Percentiles rank a stretch among this genome's conserved stretches.
phyloP scores from a whole-genome alignment of 768 basidiomycete species.

The Ramaria rubella region DNA sequence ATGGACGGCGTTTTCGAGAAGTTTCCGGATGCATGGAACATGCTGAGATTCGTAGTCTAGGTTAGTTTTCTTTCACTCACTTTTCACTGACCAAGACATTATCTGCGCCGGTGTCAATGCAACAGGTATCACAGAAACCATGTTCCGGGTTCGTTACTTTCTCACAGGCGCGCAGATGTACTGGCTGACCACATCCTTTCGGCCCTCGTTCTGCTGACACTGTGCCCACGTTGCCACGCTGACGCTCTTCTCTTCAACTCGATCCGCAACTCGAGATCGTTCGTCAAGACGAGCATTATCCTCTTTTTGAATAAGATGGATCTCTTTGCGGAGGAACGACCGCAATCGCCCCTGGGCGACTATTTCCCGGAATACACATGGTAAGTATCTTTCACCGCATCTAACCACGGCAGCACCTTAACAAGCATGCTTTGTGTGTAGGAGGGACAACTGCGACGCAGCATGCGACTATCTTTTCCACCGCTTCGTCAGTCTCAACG shows the following conservation, averaged over 20 bases:
- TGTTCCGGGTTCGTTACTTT: slow-evolving; percentile 52
- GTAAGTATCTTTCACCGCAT: not conserved
- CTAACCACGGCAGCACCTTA: not conserved
- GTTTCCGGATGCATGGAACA: no score
- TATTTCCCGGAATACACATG: slow-evolving; percentile 44
- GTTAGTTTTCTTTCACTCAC: no score
- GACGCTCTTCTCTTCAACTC: slow-evolving; percentile 80
- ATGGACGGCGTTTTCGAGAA: no score
- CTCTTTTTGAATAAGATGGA: slow-evolving; percentile 69
- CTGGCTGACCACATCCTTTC: not conserved
- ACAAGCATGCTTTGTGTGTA: not conserved
- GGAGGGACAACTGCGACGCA: slow-evolving; percentile 77
- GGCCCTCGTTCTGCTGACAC: not conserved
- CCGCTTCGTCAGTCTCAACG: slow-evolving; percentile 82
- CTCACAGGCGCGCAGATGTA: not conserved
- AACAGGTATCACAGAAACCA: slow-evolving; percentile 96
- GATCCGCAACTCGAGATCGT: slow-evolving; percentile 78
- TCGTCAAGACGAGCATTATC: slow-evolving; percentile 90
- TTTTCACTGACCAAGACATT: slow-evolving; percentile 95
- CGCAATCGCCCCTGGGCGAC: slow-evolving; percentile 39
- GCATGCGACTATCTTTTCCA: slow-evolving; percentile 82
- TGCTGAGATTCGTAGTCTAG: no score
- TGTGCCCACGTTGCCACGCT: slow-evolving; percentile 35
- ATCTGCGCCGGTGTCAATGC: slow-evolving; percentile 92
- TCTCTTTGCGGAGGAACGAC: slow-evolving; percentile 68